A percentile compares a stretch with the other conserved stretches of the same genome.
phyloP scores from a whole-genome alignment of 2,329 filamentous ascomycete species.

The Phialemonium atrogriseum region DNA sequence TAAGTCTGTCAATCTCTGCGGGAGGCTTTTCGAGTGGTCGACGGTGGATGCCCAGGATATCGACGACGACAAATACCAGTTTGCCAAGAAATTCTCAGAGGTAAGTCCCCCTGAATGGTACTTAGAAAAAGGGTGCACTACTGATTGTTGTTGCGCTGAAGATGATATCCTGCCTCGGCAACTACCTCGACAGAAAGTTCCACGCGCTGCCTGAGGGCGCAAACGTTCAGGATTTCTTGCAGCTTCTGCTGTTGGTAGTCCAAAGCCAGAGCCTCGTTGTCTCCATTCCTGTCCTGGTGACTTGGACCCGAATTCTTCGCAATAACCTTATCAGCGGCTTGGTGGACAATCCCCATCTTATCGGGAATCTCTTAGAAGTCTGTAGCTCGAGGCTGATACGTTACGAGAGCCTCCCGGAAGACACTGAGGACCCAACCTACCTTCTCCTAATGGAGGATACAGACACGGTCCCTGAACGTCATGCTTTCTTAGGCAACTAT shows the following conservation, averaged over 20 bases:
- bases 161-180: constrained; percentile 79
- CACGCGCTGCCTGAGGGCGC: constrained; percentile 52
- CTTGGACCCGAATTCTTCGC: constrained; percentile 76
- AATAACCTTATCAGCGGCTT: constrained; percentile 59
- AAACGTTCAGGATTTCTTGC: constrained; percentile 68
- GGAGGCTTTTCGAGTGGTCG: constrained; percentile 72
- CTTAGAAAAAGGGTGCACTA: too few relatives aligned
- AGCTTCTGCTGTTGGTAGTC: constrained; percentile 69
- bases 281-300: constrained; percentile 85
- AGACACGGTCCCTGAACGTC: constrained; percentile 85
- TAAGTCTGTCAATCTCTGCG: constrained; percentile 63
- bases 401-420: constrained; percentile 79
- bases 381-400: constrained; percentile 78
- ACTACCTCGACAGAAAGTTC: constrained; percentile 74
- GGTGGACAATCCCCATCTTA: constrained; percentile 54
- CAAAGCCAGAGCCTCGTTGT: constrained; percentile 83
- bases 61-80: constrained; percentile 84
- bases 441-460: constrained; percentile 87
- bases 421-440: constrained; percentile 70
- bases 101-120: constrained; percentile 33
- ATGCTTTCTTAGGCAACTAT: constrained; percentile 94
- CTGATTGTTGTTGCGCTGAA: too few relatives aligned
- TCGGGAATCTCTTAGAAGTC: constrained; percentile 71
- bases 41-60: constrained; percentile 71
- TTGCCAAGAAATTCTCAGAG: constrained; percentile 92